These are phyloP conservation scores for Vachellia pachyceras DNA, from an alignment of 306 rosid species.

Conservation along the genomic window DNA sequence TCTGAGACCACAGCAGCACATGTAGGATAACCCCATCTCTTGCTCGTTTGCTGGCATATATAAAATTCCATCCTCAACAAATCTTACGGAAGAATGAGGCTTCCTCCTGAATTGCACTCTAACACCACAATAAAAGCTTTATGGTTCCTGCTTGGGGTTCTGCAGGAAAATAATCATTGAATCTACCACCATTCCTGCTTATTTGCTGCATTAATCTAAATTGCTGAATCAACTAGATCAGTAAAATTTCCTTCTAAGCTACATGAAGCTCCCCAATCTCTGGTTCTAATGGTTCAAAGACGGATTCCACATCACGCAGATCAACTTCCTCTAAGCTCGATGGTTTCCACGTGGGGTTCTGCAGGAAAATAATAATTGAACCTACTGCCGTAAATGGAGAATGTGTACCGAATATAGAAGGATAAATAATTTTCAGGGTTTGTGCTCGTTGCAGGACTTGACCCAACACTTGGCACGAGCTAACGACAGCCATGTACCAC, in stretches of 20 bases:
- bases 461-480: too few relatives aligned
- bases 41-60: not conserved
- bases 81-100: not conserved
- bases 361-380: constrained; percentile 38
- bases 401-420: constrained; percentile 11
- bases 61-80: too few relatives aligned
- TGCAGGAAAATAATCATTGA: not conserved
- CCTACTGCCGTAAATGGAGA: constrained; percentile 15
- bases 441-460: too few relatives aligned
- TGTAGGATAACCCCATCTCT: not conserved
- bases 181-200: constrained; percentile 1
- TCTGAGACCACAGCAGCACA: too few relatives aligned
- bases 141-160: not conserved
- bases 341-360: constrained; percentile 95
- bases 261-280: constrained; percentile 56
- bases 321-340: constrained; percentile 74
- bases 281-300: constrained; percentile 66
- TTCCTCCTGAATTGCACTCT: not conserved
- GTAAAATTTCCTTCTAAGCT: constrained; percentile 28
- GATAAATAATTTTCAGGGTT: not conserved
- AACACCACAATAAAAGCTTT: not conserved
- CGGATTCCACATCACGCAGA: constrained; percentile 59
- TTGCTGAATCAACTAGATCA: constrained; percentile 24
- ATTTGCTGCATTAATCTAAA: constrained; percentile 37
- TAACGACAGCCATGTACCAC: too few relatives aligned